phyloP scores from a whole-genome alignment of 2,329 filamentous ascomycete genomes.

The Xylariaceae sp. region DNA sequence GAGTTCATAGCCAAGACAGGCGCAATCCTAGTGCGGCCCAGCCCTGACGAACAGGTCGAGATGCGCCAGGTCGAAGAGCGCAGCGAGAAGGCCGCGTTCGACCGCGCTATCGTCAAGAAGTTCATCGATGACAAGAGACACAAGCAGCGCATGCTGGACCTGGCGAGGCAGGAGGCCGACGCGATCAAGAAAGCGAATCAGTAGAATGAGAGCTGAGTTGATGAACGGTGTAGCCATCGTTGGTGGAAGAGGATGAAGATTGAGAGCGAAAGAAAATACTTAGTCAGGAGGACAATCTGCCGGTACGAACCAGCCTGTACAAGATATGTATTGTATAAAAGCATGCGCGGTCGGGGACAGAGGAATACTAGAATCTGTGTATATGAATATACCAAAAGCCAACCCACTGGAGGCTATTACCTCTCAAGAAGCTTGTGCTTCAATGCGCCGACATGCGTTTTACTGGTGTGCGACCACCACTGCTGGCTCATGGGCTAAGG shows the following conservation, averaged over 20 bases:
- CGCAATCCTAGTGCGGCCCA: constrained; percentile 53
- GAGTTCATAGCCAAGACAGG: constrained; percentile 60
- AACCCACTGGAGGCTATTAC: constrained; percentile 4
- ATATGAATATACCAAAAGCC: constrained; percentile 8
- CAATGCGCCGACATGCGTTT: background rate
- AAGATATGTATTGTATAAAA: constrained; percentile 11
- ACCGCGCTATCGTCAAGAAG: constrained; percentile 50
- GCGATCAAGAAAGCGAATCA: constrained; percentile 34
- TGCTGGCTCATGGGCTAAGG: no score
- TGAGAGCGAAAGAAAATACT: background rate
- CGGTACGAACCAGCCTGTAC: constrained; percentile 8
- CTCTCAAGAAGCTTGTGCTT: background rate
- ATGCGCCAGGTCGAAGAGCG: constrained; percentile 54
- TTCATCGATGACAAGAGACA: constrained; percentile 54
- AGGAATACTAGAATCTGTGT: constrained; percentile 1
- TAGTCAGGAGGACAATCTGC: background rate
- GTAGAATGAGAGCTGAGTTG: constrained; percentile 6
- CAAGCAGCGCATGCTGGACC: constrained; percentile 54
- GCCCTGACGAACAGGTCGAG: constrained; percentile 54
- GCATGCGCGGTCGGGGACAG: background rate
- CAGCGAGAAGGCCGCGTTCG: constrained; percentile 44
- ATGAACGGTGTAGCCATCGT: background rate
- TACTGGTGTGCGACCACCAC: background rate
- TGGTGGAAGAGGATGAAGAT: background rate
- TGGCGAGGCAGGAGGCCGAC: constrained; percentile 49